These are phyloP conservation scores for Kwoniella mangroviensis DNA, from an alignment of 768 basidiomycete species.

Conservation along the genomic window DNA sequence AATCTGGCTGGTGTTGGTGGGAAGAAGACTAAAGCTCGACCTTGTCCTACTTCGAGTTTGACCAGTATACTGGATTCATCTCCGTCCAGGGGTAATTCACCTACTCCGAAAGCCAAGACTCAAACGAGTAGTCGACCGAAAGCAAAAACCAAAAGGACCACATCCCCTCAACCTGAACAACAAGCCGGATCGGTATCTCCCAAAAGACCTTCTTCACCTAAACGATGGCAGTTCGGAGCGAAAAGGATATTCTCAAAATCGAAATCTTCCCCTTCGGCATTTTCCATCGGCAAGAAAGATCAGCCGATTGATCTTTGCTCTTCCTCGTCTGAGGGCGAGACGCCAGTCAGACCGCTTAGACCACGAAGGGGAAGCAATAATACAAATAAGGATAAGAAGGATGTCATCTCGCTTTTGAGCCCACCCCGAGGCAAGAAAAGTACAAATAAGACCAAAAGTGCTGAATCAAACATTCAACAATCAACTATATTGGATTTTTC, in stretches of 20 bases:
- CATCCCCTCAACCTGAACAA: background rate
- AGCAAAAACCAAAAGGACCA: constrained; percentile 7
- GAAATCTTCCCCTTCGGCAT: constrained; percentile 26
- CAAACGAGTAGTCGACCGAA: background rate
- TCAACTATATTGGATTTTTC: background rate
- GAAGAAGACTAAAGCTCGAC: constrained; percentile 13
- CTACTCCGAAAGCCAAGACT: background rate
- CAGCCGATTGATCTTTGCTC: constrained; percentile 26
- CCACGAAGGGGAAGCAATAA: background rate
- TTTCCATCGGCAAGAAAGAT: constrained; percentile 8
- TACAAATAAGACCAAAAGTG: too few species aligned
- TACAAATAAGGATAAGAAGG: background rate
- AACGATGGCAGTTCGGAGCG: constrained; percentile 3
- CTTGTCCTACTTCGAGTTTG: constrained; percentile 18
- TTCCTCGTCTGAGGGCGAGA: constrained; percentile 9
- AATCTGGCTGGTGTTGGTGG: background rate
- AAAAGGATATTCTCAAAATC: constrained; percentile 21
- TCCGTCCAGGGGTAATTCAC: constrained; percentile 1
- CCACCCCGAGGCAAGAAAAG: too few species aligned
- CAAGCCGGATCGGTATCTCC: constrained; percentile 6
- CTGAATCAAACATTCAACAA: background rate
- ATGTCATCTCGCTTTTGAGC: background rate
- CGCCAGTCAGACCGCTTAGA: constrained; percentile 4
- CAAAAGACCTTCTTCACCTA: constrained; percentile 3
- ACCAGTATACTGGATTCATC: constrained; percentile 16